phyloP scores from a whole-genome alignment of 345 rosid species.

The Eucalyptus guilfoylei region DNA sequence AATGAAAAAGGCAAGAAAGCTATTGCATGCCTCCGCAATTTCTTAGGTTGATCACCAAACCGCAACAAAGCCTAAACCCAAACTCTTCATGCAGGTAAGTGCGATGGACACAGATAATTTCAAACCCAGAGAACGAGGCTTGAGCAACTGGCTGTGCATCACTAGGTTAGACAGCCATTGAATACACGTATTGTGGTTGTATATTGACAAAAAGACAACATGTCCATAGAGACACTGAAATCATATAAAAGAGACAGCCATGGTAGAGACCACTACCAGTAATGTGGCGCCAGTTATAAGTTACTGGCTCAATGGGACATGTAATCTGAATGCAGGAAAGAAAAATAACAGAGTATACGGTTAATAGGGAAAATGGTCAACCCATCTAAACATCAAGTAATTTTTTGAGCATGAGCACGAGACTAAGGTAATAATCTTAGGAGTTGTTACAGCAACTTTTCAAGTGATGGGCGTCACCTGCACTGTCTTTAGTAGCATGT shows the following conservation, averaged over 20 bases:
- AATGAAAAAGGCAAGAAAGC: background rate
- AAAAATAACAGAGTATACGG: background rate
- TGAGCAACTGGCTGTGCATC: background rate
- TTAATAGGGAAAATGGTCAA: background rate
- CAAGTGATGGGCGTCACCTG: background rate
- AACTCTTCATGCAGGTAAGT: background rate
- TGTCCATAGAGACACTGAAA: background rate
- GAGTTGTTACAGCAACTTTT: background rate
- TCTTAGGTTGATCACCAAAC: background rate
- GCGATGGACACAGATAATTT: background rate
- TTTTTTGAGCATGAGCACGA: background rate
- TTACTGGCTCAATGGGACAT: background rate
- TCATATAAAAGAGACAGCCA: background rate
- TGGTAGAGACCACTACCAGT: background rate
- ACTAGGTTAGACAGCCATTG: background rate
- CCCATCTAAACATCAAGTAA: background rate
- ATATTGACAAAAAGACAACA: background rate
- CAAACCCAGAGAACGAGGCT: background rate
- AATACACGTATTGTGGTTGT: background rate
- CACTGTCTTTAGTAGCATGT: background rate
- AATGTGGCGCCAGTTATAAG: background rate
- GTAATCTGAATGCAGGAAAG: background rate
- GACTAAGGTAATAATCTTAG: background rate
- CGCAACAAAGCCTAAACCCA: background rate
- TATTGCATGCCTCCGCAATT: background rate